phyloP scores from a whole-genome alignment of 1,284 basidiomycete genomes.

The Cutaneotrichosporon arboriforme region DNA sequence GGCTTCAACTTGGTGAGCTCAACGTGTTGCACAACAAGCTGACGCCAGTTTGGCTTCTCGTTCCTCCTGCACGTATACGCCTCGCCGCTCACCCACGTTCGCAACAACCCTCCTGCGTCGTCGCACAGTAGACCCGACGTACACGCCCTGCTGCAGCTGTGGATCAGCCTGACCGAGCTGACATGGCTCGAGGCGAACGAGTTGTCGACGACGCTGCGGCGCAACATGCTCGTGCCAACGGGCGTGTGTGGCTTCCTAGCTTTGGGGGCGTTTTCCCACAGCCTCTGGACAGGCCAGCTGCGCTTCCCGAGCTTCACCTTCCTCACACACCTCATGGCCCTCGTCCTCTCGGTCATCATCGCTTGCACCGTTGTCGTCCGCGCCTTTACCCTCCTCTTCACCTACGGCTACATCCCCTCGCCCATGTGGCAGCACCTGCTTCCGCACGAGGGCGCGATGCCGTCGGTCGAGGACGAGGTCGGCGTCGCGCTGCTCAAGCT shows the following conservation, averaged over 20 bases:
- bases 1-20: conserved; percentile 44
- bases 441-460: conserved; percentile 40
- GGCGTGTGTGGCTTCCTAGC: conserved; percentile 41
- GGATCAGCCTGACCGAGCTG: conserved; percentile 44
- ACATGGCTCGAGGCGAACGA: conserved; percentile 44
- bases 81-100: conserved; percentile 44
- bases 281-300: conserved; percentile 31
- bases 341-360: conserved; percentile 40
- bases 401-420: conserved; percentile 43
- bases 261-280: conserved; percentile 40
- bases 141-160: conserved; percentile 44
- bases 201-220: conserved; percentile 25
- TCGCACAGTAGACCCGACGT: conserved; percentile 38
- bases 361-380: conserved; percentile 38
- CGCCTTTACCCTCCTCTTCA: conserved; percentile 42
- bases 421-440: conserved; percentile 34
- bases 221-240: conserved; percentile 42
- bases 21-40: background rate
- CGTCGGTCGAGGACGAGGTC: conserved; percentile 41
- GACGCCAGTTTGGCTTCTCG: conserved; percentile 35
- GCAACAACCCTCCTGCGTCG: conserved; percentile 19
- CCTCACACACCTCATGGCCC: conserved; percentile 42
- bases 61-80: conserved; percentile 47
- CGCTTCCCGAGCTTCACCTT: conserved; percentile 46
- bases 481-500: conserved; percentile 43